Conservation (phyloP, 768 basidiomycete genomes). For the Boletus vermiculosoides region DNA sequence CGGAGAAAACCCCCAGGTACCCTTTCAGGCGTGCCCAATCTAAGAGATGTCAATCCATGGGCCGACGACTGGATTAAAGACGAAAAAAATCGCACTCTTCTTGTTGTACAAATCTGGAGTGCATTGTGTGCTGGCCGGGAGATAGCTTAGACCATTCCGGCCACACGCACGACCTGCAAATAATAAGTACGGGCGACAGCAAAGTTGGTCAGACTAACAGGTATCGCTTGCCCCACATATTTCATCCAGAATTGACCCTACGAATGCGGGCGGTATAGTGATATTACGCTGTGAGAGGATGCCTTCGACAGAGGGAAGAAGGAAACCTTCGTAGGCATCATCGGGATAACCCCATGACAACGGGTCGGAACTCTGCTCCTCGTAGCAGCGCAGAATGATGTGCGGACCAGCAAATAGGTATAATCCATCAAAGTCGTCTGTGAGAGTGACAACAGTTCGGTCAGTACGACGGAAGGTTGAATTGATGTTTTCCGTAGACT, state of each 20-base stretch:
- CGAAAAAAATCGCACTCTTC: not conserved
- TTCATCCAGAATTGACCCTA: conserved; percentile 17
- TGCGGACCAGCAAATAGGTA: conserved; percentile 19
- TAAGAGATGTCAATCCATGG: not conserved
- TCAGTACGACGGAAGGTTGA: not conserved
- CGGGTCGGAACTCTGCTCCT: conserved; percentile 11
- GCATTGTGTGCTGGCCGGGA: not conserved
- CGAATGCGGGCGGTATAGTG: not conserved
- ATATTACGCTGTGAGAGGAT: conserved; percentile 8
- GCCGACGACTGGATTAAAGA: not conserved
- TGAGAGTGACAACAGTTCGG: not conserved
- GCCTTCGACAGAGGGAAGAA: not conserved
- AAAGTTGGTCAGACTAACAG: conserved; percentile 1
- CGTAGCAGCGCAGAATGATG: conserved; percentile 15
- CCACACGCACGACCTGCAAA: conserved; percentile 9
- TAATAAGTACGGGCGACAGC: not conserved
- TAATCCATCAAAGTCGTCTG: conserved; percentile 15
- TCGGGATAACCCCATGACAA: not conserved
- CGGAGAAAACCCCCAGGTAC: not conserved
- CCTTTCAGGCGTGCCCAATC: conserved; percentile 15
- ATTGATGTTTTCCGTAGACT: not conserved
- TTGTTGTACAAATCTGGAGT: conserved; percentile 15
- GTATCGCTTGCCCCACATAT: conserved; percentile 5
- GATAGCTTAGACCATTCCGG: not conserved
- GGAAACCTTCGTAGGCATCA: conserved; percentile 5